Conservation (phyloP, 768 basidiomycete species). For the Xerocomellus intermedius region DNA sequence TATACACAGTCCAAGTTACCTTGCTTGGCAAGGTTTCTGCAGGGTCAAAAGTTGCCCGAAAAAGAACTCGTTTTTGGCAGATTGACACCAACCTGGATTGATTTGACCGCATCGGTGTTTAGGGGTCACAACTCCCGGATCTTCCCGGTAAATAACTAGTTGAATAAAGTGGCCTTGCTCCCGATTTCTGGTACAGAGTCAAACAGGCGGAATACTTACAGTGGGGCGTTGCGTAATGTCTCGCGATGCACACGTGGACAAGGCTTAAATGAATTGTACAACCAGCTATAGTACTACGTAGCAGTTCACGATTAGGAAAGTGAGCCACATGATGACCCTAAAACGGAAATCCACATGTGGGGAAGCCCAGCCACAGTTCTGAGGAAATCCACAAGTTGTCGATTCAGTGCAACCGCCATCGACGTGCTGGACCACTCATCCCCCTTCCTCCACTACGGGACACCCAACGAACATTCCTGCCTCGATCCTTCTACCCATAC, state of each 20-base stretch:
- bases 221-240: background rate
- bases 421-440: background rate
- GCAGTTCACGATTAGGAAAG: background rate
- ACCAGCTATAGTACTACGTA: background rate
- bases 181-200: background rate
- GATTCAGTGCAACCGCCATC: constrained; percentile 17
- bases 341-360: constrained; percentile 24
- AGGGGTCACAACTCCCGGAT: background rate
- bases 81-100: background rate
- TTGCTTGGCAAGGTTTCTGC: no score
- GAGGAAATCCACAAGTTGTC: constrained; percentile 18
- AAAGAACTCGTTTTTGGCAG: background rate
- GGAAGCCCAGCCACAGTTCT: constrained; percentile 32
- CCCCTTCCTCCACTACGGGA: background rate
- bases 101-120: background rate
- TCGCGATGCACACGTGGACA: background rate
- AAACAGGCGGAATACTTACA: background rate
- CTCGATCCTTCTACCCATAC: background rate
- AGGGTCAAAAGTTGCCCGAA: no score
- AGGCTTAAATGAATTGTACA: background rate
- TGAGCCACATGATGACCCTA: constrained; percentile 20
- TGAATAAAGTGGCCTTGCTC: background rate
- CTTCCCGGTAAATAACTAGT: background rate
- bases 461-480: background rate
- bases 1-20: background rate